Evolutionary conservation across 257 asterid species (phyloP), one percentile per base, ranked within the genome.

Genomic region (Solanum okadae): DNA sequence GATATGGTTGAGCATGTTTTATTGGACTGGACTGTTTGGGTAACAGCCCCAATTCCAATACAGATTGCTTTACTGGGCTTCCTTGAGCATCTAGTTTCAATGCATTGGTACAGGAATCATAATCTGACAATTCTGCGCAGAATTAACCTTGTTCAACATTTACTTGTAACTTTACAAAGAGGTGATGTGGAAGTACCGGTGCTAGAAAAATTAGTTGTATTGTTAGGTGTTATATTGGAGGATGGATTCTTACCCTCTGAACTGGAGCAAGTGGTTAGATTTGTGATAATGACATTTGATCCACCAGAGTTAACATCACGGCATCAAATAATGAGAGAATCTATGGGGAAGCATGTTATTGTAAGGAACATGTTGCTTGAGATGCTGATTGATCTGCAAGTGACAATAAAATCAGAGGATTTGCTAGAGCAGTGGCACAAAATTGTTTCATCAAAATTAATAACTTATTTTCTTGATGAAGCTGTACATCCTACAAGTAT

Each of bases 1-100:
- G 99, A 97, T 91, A 97, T 97, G 99, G 99, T 96, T 92, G 99
- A 97, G 92, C 99, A 97, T 88, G 98, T 97, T 86, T 90, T 97
- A 91, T 93, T 97, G 98, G 99, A 97, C 92, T 96, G 99, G 99
- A 96, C 99, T 31, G 92, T 97, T 86, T 97, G 99, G 99, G 99
- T 95, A 83, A 90, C 93, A 67, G 98, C 99, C 72, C 96, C 98
- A 3, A 91, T 96, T 83, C 94, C 98, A 44, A 94, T 97, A 90
- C 99, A 96, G 87, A 94, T 97, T 87, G 90, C 99, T 86, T 91
- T 97, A 65, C 93, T 97, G 89, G 99, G 99, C 76, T 97, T 97
- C 92, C 98, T 97, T 89, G 99, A 97, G 95, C 98, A 96, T 92
- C 94, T 97, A 11, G 99, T 97, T 90, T 97, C 99, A 89, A 97